These are phyloP conservation scores for Pythium brassicae DNA, from an alignment of 352 stramenopile genomes.

Conservation along the genomic window DNA sequence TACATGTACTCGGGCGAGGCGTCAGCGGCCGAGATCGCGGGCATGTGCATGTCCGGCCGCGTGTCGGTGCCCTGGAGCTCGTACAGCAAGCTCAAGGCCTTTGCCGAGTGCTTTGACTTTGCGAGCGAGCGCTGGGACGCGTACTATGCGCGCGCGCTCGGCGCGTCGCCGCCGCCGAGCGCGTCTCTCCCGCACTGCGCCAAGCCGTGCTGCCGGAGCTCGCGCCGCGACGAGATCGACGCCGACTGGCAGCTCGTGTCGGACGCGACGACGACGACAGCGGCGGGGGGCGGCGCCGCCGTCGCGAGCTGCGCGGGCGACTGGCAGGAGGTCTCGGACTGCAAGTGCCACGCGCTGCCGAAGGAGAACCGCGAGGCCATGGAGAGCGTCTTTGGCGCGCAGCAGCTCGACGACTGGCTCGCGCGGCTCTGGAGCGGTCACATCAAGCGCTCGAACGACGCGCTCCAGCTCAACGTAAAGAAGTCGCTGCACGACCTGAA, in stretches of 20 bases:
- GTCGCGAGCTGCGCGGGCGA: constrained; percentile 17
- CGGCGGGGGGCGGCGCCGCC: neutral
- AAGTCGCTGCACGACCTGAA: constrained; percentile 56
- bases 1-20: constrained; percentile 86
- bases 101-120: constrained; percentile 85
- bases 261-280: constrained; percentile 42
- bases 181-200: constrained; percentile 30
- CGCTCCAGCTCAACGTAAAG: constrained; percentile 44
- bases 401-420: constrained; percentile 69
- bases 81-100: constrained; percentile 79
- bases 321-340: constrained; percentile 73
- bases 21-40: constrained; percentile 68
- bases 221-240: constrained; percentile 74
- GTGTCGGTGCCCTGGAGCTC: constrained; percentile 79
- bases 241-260: constrained; percentile 78
- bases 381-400: constrained; percentile 43
- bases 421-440: constrained; percentile 46
- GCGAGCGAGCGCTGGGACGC: constrained; percentile 75
- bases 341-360: constrained; percentile 47
- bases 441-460: constrained; percentile 18
- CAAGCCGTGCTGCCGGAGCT: constrained; percentile 58
- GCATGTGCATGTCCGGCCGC: constrained; percentile 83
- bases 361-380: constrained; percentile 65
- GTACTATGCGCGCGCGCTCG: constrained; percentile 56
- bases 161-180: constrained; percentile 15